Evolutionary conservation across 306 rosid species (phyloP), one percentile per base, ranked within the genome.

Genomic region (Fagus crenata): DNA sequence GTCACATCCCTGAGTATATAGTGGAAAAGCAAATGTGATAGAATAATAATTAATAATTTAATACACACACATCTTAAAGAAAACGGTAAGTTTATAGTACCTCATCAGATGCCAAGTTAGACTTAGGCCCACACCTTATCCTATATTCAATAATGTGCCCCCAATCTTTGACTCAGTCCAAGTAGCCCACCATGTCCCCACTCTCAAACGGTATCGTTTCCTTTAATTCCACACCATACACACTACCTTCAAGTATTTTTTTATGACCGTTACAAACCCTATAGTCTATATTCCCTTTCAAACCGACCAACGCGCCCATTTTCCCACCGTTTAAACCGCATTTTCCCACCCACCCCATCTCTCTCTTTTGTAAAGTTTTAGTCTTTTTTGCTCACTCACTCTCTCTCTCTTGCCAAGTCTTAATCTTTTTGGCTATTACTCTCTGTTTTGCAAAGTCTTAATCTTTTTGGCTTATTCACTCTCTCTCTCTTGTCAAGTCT

Each of bases 291-390:
- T 1, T 33, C 42, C 40, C 40, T 17, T 53, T 41, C 35, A 5
- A 46, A 72, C 70, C 56, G 40, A 46, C 43, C 31, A 41, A 33
- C 32, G 49, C 59, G 75, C 71, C 67, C 22, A 43, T 51, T 74
- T 78, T 67, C 81, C 65, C 64, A 79, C 86, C 81, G 83, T 83
- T 71, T 72, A 35, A 71, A 65, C 53, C 43, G 67, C 71, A 74
- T 73, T 59, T 58, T 58, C 71, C 71, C 49, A 67, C 75, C 69
- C 60, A 3, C 11, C 5, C 13, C 63, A 2, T 7, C 28, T 9
- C 1, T 41, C 22, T 53, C 55, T 37, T 22, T 22, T 22, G 28
- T 22, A 22, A 22, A 22, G 28, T 22, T 22, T 22, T 22, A 22
- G 28, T 22, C 28, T 22, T 22, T 22, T 22, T 22, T 22, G 28